phyloP scores from a whole-genome alignment of 2,329 filamentous ascomycete species.

The Ceratocystis smalleyi region DNA sequence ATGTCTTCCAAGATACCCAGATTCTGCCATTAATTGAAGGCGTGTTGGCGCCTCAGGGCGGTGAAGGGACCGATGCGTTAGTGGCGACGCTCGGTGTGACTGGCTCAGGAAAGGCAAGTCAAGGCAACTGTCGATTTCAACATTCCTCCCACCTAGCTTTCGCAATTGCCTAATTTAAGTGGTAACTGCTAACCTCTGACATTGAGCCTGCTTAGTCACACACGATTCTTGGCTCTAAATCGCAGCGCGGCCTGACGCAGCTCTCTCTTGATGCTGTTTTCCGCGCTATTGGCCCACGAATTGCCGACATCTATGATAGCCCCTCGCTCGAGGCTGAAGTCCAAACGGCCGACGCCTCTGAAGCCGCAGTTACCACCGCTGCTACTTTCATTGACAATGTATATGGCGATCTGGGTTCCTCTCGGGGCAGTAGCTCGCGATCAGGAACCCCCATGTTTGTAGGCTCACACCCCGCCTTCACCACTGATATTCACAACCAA shows the following conservation, averaged over 20 bases:
- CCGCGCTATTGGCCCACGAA: slow-evolving; percentile 56
- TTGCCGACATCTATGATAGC: slow-evolving; percentile 46
- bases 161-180: not conserved
- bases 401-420: slow-evolving; percentile 40
- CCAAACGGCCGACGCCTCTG: slow-evolving; percentile 60
- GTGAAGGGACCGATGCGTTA: slow-evolving; percentile 73
- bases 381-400: slow-evolving; percentile 63
- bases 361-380: slow-evolving; percentile 61
- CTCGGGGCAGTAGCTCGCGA: slow-evolving; percentile 41
- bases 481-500: not conserved
- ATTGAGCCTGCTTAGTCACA: slow-evolving; percentile 51
- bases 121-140: not conserved
- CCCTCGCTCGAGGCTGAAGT: slow-evolving; percentile 57
- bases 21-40: slow-evolving; percentile 64
- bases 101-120: slow-evolving; percentile 76
- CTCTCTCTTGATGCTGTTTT: slow-evolving; percentile 83
- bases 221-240: slow-evolving; percentile 79
- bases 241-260: slow-evolving; percentile 79
- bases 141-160: too few relatives aligned
- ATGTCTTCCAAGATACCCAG: slow-evolving; percentile 69
- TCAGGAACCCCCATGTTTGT: slow-evolving; percentile 41
- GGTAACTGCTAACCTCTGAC: not conserved
- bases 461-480: not conserved
- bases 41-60: slow-evolving; percentile 49
- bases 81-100: slow-evolving; percentile 87